Base-by-base conservation (phyloP, 164 flowering plant genomes). In the Stephania cephalantha region DNA sequence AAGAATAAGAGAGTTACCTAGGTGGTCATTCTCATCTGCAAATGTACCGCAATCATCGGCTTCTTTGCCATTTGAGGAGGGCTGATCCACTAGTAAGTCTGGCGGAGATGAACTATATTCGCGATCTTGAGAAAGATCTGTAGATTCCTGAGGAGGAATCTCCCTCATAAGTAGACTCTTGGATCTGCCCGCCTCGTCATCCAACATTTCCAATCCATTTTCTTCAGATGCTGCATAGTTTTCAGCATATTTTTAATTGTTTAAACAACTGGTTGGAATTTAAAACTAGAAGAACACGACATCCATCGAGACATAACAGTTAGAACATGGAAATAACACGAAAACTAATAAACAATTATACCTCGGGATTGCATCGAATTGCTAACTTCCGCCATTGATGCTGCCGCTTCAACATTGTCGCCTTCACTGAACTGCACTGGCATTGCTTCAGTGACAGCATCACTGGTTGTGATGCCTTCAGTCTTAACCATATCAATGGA, bases 101-200 rank as follows among this genome's bases (percentile, higher is more conserved):
- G 66, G 46, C 80, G 71, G 31, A 46, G 80, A 58, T 78, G 81
- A 73, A 75, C 71, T 35, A 42, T 52, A 30, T 15, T 81, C 86
- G 69, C 84, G 80, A 70, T 61, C 29, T 76, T 79, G 85, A 76
- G 81, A 71, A 73, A 82, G 83, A 68, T 83, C 83, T 31, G 75
- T 63, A 11, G 61, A 64, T 58, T 85, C 88, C 18, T 85, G 81
- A 78, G 83, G 84, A 75, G 89, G 84, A 76, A 84, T 81, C 25
- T 88, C 88, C 4, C 83, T 79, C 52, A 79, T 90, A 45, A 83
- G 82, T 46, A 87, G 82, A 55, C 88, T 81, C 75, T 81, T 89
- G 29, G 74, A 84, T 65, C 85, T 84, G 15, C 25, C 25, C 25
- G 71, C 66, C 75, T 82, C 88, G 66, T 78, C 80, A 58, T 25